These are phyloP conservation scores for Aspergillus saccharolyticus DNA, from an alignment of 495 filamentous ascomycete genomes.

Conservation along the genomic window DNA sequence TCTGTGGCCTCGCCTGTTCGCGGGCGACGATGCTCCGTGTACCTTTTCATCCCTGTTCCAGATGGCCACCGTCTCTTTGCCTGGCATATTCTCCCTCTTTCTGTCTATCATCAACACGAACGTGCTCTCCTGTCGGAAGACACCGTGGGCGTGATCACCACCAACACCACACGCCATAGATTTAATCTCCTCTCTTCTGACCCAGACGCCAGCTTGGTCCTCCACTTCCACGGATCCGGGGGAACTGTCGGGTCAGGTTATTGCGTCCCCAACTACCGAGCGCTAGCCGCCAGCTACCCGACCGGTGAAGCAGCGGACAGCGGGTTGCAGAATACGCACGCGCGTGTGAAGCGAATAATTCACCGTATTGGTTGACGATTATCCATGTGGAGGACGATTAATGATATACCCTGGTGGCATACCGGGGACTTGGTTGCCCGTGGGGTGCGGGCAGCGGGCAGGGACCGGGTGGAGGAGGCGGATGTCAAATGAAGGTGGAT, in stretches of 20 bases:
- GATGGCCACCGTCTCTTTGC: slow-evolving; percentile 57
- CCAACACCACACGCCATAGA: slow-evolving; percentile 50
- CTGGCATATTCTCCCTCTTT: slow-evolving; percentile 70
- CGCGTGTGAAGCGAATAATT: slow-evolving; percentile 23
- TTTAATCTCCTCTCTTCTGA: slow-evolving; percentile 61
- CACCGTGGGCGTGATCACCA: slow-evolving; percentile 40
- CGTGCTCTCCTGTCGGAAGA: slow-evolving; percentile 42
- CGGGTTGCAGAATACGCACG: slow-evolving; percentile 31
- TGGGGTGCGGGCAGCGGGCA: slow-evolving; percentile 35
- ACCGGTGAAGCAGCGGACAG: slow-evolving; percentile 42
- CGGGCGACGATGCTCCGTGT: too few species aligned
- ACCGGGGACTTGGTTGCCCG: slow-evolving; percentile 38
- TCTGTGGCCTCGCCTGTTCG: too few species aligned
- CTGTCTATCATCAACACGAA: slow-evolving; percentile 55
- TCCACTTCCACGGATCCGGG: slow-evolving; percentile 52
- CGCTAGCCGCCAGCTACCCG: slow-evolving; percentile 53
- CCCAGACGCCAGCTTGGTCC: slow-evolving; percentile 53
- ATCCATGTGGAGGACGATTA: slow-evolving; percentile 38
- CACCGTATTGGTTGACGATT: slow-evolving; percentile 26
- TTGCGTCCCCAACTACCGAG: slow-evolving; percentile 58
- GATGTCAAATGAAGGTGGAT: slow-evolving; percentile 27
- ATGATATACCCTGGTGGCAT: slow-evolving; percentile 38
- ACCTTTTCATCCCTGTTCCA: slow-evolving; percentile 54
- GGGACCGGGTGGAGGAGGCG: slow-evolving; percentile 25
- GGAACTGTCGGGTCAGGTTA: slow-evolving; percentile 61